Percentiles rank a stretch among this genome's conserved stretches.
Evolutionary conservation across 768 basidiomycete species (phyloP).

Genomic region (Termitomyces sp.): DNA sequence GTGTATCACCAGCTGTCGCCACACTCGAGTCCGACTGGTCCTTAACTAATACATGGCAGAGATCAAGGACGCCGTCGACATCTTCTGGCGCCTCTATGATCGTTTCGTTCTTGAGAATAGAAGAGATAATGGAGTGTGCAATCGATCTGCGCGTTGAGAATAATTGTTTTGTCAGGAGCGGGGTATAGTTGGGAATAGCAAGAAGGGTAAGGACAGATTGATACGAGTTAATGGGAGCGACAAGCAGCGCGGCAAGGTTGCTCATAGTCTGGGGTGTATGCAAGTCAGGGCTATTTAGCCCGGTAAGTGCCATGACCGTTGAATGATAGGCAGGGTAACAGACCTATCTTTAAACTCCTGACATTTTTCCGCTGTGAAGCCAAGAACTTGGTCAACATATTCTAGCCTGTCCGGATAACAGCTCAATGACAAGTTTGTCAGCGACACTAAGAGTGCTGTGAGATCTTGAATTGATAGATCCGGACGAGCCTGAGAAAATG

Average conservation of each 20-base stretch:
- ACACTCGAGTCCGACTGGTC: conserved; percentile 62
- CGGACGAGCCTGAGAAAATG: conserved; percentile 71
- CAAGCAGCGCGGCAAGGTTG: conserved; percentile 87
- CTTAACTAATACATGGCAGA: conserved; percentile 89
- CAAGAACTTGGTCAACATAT: conserved; percentile 94
- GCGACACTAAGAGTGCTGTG: conserved; percentile 91
- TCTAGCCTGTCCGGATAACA: conserved; percentile 97
- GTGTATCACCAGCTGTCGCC: conserved; percentile 28
- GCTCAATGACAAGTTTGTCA: conserved; percentile 91
- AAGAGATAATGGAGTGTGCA: conserved; percentile 91
- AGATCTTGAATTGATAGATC: conserved; percentile 97
- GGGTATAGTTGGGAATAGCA: conserved; percentile 85
- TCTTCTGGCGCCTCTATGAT: conserved; percentile 91
- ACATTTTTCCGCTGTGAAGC: conserved; percentile 83
- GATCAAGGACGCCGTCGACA: conserved; percentile 86
- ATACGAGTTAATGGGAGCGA: conserved; percentile 95
- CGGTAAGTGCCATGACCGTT: conserved; percentile 3
- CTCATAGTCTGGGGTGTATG: conserved; percentile 82
- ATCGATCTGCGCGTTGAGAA: conserved; percentile 89
- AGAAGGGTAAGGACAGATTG: conserved; percentile 96
- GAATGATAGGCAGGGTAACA: neutral
- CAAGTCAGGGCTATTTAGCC: conserved; percentile 64
- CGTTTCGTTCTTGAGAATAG: conserved; percentile 95
- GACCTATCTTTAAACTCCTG: conserved; percentile 81
- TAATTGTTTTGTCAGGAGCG: conserved; percentile 79